Evolutionary conservation across 495 filamentous ascomycete genomes (phyloP), one percentile per base, ranked within the genome.

Genomic region (Aspergillus affinis): DNA sequence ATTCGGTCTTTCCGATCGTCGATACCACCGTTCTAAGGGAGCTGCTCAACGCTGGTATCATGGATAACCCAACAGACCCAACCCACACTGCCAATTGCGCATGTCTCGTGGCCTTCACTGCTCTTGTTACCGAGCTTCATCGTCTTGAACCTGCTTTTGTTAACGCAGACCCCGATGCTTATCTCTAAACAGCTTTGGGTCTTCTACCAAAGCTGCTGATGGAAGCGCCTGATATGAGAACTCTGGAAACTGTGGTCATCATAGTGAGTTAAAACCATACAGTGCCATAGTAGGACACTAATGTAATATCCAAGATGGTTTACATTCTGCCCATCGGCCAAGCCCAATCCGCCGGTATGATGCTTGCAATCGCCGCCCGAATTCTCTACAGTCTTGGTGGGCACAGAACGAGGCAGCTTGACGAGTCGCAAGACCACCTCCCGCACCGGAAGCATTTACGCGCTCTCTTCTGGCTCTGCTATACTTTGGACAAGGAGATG

Each of bases 381-480:
- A 57, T 64, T 5, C 47, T 71, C 5, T 66, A 61, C 26, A 67
- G 44, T 23, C 62, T 71, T 2, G 69, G 63, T 6, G 71, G 55
- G 5, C 55, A 71, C 52, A 55, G 53, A 58, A 51, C 55, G n/a
- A 17, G 26, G 15, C 50, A 46, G 55, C 26, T 44, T 1, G 19
- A 47, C 5, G 36, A 21, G 12, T n/a, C 17, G 12, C 30, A 50
- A 10, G 56, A 48, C 29, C 36, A 63, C 4, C 51, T 60, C 8
- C 57, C 55, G 1, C 59, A 54, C 18, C 60, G 47, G 12, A 46
- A 65, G 41, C 73, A 76, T 61, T 30, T 70, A 6, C 72, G 73
- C 3, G 64, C 59, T 26, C 46, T 75, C 0, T 77, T 77, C 60
- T 76, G 75, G 75, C 58, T 71, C 9, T 72, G 68, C 54, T 77